phyloP scores from a whole-genome alignment of 78 protist species.

The Chrysochromulina parva region DNA sequence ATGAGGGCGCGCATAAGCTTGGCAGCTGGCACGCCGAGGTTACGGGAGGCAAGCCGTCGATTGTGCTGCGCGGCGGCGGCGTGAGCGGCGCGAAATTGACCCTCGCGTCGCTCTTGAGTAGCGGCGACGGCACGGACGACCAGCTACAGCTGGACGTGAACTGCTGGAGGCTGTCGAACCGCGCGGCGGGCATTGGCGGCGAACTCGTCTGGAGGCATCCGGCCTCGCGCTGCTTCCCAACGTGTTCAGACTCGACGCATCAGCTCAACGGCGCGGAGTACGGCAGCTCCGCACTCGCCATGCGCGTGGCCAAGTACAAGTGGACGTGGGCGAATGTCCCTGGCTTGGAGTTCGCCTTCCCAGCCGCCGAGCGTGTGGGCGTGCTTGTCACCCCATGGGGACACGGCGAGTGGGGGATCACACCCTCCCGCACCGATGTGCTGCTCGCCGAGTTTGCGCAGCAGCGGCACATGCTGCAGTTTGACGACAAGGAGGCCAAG shows the following conservation, averaged over 20 bases:
- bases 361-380: not conserved
- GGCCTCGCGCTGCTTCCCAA: not conserved
- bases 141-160: not conserved
- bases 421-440: not conserved
- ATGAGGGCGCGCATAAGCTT: not conserved
- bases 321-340: not conserved
- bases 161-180: not conserved
- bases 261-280: not conserved
- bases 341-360: not conserved
- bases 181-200: not conserved
- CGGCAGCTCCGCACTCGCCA: not conserved
- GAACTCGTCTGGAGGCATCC: not conserved
- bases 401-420: not conserved
- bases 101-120: too few relatives aligned
- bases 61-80: too few relatives aligned
- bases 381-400: conserved; percentile 14
- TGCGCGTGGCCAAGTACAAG: not conserved
- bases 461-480: not conserved
- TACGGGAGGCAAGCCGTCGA: not conserved
- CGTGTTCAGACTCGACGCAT: not conserved
- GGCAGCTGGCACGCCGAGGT: not conserved
- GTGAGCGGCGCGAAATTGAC: too few relatives aligned
- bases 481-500: not conserved
- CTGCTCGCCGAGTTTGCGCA: not conserved
- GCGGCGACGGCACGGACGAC: too few relatives aligned